Evolutionary conservation across 208 protist genomes (phyloP).

Genomic region (Crithidia fasciculata): DNA sequence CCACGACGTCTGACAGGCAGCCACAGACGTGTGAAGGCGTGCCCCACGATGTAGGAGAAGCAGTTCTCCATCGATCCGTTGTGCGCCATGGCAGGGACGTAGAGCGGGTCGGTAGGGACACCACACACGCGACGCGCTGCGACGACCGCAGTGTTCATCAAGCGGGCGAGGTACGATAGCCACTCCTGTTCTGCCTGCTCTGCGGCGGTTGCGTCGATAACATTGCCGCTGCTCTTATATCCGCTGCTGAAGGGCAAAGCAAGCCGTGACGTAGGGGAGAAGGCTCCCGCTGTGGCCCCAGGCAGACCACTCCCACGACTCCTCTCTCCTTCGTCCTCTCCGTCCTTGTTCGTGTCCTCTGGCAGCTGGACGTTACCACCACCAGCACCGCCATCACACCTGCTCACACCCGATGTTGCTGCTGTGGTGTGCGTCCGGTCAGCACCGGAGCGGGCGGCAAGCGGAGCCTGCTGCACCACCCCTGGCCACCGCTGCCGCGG

Average conservation of each 20-base stretch:
- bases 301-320: no score
- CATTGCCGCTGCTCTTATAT: background rate
- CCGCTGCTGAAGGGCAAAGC: background rate
- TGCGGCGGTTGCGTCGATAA: no score
- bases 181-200: constrained; percentile 33
- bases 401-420: background rate
- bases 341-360: background rate
- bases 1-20: constrained; percentile 5
- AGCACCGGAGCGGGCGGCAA: constrained; percentile 6
- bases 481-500: constrained; percentile 2
- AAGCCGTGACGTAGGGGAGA: no score
- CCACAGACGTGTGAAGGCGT: constrained; percentile 30
- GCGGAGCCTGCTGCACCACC: constrained; percentile 17
- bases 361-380: background rate
- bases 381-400: background rate
- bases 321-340: background rate
- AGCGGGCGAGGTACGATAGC: constrained; percentile 32
- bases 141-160: constrained; percentile 51
- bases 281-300: no score
- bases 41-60: constrained; percentile 41
- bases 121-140: constrained; percentile 57
- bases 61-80: constrained; percentile 29
- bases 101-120: constrained; percentile 46
- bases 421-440: background rate
- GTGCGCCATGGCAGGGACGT: constrained; percentile 40